Evolutionary conservation across 495 filamentous ascomycete species (phyloP).

Genomic region (Choiromyces venosus): DNA sequence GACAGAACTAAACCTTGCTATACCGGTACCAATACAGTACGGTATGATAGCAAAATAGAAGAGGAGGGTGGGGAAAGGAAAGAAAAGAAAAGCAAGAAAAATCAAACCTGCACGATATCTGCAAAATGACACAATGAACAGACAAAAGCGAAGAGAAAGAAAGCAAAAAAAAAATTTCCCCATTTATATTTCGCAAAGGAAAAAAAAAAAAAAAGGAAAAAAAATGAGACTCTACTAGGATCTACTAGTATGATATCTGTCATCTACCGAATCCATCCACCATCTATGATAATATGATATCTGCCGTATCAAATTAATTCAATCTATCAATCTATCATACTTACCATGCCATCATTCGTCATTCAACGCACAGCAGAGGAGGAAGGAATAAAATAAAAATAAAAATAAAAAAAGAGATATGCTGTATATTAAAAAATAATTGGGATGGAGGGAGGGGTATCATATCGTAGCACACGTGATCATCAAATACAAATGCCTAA

Average conservation of each 20-base stretch:
- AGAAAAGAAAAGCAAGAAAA: not conserved
- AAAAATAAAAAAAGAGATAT: constrained; percentile 2
- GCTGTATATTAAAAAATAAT: not conserved
- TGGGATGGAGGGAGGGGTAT: not conserved
- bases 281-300: not conserved
- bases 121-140: not conserved
- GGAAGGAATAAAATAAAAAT: too few relatives aligned
- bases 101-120: not conserved
- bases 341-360: not conserved
- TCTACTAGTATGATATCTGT: constrained; percentile 1
- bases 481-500: constrained; percentile 1
- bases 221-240: not conserved
- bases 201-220: not conserved
- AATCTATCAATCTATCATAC: not conserved
- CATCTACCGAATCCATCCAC: not conserved
- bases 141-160: not conserved
- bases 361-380: not conserved
- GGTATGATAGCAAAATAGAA: not conserved
- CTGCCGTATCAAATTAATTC: not conserved
- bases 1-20: not conserved
- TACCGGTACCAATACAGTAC: not conserved
- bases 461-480: not conserved
- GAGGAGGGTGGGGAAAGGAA: not conserved
- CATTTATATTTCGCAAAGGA: not conserved
- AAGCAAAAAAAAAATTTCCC: too few relatives aligned